These are phyloP conservation scores for Podospora fimiseda DNA, from an alignment of 495 filamentous ascomycete species.

Conservation along the genomic window DNA sequence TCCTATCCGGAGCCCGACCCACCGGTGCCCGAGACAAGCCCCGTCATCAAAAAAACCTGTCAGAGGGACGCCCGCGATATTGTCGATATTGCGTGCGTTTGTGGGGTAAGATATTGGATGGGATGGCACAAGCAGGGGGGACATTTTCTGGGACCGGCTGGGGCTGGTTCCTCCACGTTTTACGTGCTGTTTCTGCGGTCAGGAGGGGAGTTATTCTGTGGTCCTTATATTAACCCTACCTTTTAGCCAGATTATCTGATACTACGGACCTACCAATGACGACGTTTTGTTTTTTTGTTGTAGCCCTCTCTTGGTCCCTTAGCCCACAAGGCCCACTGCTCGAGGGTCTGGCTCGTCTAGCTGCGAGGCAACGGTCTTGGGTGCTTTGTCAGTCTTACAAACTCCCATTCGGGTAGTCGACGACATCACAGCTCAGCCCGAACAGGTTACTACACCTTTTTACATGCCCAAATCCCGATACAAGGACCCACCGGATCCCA, in stretches of 20 bases:
- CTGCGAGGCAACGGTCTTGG: constrained; percentile 6
- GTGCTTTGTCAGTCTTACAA: constrained; percentile 33
- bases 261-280: constrained; percentile 17
- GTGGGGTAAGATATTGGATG: constrained; percentile 27
- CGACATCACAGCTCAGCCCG: constrained; percentile 15
- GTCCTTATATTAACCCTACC: constrained; percentile 14
- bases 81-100: constrained; percentile 32
- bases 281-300: neutral
- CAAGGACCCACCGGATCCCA: constrained; percentile 4
- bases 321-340: constrained; percentile 14
- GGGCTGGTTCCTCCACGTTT: constrained; percentile 5
- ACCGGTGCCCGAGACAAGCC: constrained; percentile 8
- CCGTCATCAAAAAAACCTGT: constrained; percentile 9
- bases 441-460: constrained; percentile 15
- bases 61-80: constrained; percentile 16
- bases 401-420: constrained; percentile 22
- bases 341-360: constrained; percentile 9
- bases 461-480: constrained; percentile 7
- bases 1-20: constrained; percentile 17
- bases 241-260: constrained; percentile 33
- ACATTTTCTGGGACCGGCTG: constrained; percentile 10
- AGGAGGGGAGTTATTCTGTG: constrained; percentile 4
- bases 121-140: no score
- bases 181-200: neutral
- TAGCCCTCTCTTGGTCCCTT: constrained; percentile 5